Evolutionary conservation across 768 basidiomycete genomes (phyloP), one percentile per base, ranked within the genome.

Genomic region (Tylopilus rubrobrunneus): DNA sequence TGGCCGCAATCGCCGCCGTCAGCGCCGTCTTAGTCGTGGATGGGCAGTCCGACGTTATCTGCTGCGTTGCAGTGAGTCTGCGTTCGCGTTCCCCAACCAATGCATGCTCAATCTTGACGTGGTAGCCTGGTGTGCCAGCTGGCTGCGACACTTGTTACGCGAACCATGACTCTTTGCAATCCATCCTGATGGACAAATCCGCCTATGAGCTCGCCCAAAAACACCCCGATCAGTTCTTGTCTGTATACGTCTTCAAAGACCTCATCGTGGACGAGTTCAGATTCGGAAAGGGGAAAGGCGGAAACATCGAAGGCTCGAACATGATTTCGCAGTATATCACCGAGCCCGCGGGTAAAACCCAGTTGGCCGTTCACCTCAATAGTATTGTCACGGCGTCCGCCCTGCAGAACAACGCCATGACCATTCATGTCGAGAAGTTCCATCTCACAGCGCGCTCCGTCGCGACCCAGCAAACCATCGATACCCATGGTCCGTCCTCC

Each of bases 331-430:
- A 46, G 0, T 17, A 15, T 17, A 10, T 47, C n/a, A n/a, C 31
- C 8, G 25, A 44, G 15, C 51, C 57, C 7, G 45, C 42, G 5
- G 15, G 36, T 7, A 15, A 37, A 15, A 31, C 31, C 36, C 14
- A 8, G n/a, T 27, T 58, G 31, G 49, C 47, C 21, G 49, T 49
- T 4, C 57, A 58, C 37, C 56, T 58, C 21, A 58, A 45, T 21
- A 46, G 31, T 10, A 1, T 45, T 0, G 42, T 52, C 40, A 48
- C 11, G 3, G 3, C 46, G n/a, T 58, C 57, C 14, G 10, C 36
- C 9, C 14, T 53, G 31, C 46, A 52, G 36, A 37, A 37, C 1
- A 37, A 37, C 15, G 36, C 1, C 5, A 34, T 37, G 2, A 37
- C 36, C 14, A 37, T 37, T 17, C 2, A 37, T 17, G 36, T 15